Conservation (phyloP, 768 basidiomycete genomes). For the Lactifluus rugatus region DNA sequence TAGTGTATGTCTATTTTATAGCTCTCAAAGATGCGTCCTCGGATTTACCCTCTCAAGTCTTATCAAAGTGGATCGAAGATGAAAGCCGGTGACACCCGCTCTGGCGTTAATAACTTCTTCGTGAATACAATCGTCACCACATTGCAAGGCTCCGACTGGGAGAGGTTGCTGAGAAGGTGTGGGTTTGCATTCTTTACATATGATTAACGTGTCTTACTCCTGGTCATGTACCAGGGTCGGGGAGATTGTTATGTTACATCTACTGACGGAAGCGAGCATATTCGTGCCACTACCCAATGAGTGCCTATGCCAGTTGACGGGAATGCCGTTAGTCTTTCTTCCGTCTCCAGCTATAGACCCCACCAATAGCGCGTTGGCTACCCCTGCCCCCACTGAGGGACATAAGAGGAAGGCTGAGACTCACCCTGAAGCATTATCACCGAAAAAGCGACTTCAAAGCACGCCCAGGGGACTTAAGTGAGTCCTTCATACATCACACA, state of each 20-base stretch:
- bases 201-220: neutral
- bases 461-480: neutral
- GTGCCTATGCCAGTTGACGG: slow-evolving; percentile 77
- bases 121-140: slow-evolving; percentile 70
- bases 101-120: slow-evolving; percentile 47
- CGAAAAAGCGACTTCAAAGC: slow-evolving; percentile 1
- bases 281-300: slow-evolving; percentile 75
- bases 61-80: slow-evolving; percentile 26
- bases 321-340: slow-evolving; percentile 49
- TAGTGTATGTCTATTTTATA: slow-evolving; percentile 31
- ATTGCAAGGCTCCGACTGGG: slow-evolving; percentile 59
- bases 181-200: slow-evolving; percentile 5
- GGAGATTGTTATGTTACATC: slow-evolving; percentile 62
- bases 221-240: slow-evolving; percentile 48
- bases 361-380: neutral
- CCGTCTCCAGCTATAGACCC: slow-evolving; percentile 22
- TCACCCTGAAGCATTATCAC: neutral
- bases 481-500: neutral
- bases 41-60: slow-evolving; percentile 1
- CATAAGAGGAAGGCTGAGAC: slow-evolving; percentile 11
- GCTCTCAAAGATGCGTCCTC: neutral
- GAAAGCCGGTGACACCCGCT: slow-evolving; percentile 26
- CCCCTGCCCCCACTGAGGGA: neutral
- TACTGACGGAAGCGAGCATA: slow-evolving; percentile 64
- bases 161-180: slow-evolving; percentile 50